These are phyloP conservation scores for Leccinum disarticulatum DNA, from an alignment of 768 basidiomycete species.

Conservation along the genomic window DNA sequence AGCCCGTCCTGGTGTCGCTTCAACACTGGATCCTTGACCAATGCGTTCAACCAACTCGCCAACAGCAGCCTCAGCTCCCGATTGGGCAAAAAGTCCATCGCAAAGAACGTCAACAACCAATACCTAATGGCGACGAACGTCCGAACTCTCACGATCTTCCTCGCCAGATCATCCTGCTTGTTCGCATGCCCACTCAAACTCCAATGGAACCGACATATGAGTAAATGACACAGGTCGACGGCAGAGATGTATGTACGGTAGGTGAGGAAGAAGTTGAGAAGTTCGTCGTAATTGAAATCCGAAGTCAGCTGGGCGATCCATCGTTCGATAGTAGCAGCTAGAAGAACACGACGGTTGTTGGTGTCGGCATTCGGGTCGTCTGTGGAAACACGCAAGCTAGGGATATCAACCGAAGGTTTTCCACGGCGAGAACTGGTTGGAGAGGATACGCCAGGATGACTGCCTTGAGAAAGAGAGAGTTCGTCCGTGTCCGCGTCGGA, in stretches of 20 bases:
- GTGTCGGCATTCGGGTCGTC: slow-evolving; percentile 32
- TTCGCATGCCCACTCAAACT: slow-evolving; percentile 46
- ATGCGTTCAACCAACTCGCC: slow-evolving; percentile 79
- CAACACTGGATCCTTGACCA: slow-evolving; percentile 70
- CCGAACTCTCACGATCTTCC: slow-evolving; percentile 79
- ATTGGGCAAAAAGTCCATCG: slow-evolving; percentile 83
- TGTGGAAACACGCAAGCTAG: slow-evolving; percentile 25
- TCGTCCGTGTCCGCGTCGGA: slow-evolving; percentile 37
- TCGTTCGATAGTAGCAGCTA: slow-evolving; percentile 90
- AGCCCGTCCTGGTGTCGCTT: slow-evolving; percentile 64
- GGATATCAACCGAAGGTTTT: slow-evolving; percentile 27
- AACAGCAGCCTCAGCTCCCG: slow-evolving; percentile 71
- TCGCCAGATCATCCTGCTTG: slow-evolving; percentile 63
- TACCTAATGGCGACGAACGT: slow-evolving; percentile 89
- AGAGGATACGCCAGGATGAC: slow-evolving; percentile 40
- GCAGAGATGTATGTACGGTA: slow-evolving; percentile 84
- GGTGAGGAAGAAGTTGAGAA: slow-evolving; percentile 89
- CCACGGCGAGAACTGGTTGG: slow-evolving; percentile 39
- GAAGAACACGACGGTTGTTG: slow-evolving; percentile 45
- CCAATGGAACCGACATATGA: slow-evolving; percentile 62
- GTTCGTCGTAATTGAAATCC: slow-evolving; percentile 81
- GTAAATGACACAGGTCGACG: slow-evolving; percentile 74
- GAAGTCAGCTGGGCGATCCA: slow-evolving; percentile 92
- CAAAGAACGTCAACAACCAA: slow-evolving; percentile 90
- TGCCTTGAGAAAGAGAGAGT: slow-evolving; percentile 39